phyloP scores from a whole-genome alignment of 441 rosid species.

The Aleurites moluccanus region DNA sequence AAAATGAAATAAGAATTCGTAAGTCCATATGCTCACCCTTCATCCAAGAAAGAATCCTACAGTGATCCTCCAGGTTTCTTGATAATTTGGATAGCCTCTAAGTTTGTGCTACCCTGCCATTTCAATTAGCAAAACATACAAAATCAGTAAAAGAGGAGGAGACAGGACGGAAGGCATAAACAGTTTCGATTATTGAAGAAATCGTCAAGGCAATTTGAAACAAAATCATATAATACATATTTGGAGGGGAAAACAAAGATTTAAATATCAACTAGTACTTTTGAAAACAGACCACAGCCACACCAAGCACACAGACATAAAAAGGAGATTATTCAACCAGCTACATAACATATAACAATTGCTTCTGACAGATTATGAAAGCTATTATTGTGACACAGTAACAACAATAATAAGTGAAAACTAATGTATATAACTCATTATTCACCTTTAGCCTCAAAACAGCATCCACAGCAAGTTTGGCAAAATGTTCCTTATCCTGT shows the following conservation, averaged over 20 bases:
- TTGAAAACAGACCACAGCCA: not conserved
- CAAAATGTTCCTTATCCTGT: conserved; percentile 94
- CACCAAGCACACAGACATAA: not conserved
- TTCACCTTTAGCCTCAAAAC: conserved; percentile 89
- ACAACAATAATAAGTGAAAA: not conserved
- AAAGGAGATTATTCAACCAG: not conserved
- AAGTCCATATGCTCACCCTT: conserved; percentile 57
- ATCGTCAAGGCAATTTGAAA: not conserved
- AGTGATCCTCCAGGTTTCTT: conserved; percentile 96
- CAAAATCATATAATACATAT: not conserved
- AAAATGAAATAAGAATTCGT: not conserved
- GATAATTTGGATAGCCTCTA: conserved; percentile 90
- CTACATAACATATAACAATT: not conserved
- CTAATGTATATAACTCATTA: not conserved
- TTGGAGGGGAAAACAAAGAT: not conserved
- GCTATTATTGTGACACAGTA: not conserved
- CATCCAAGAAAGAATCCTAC: conserved; percentile 90
- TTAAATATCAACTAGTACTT: not conserved
- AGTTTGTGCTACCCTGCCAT: conserved; percentile 88
- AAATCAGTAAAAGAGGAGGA: not conserved
- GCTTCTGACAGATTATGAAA: not conserved
- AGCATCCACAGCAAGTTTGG: conserved; percentile 91
- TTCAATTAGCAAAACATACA: conserved; percentile 1
- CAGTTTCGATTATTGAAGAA: not conserved
- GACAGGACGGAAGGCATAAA: not conserved